Base-by-base conservation (phyloP, 257 asterid species). In the Avicennia marina region DNA sequence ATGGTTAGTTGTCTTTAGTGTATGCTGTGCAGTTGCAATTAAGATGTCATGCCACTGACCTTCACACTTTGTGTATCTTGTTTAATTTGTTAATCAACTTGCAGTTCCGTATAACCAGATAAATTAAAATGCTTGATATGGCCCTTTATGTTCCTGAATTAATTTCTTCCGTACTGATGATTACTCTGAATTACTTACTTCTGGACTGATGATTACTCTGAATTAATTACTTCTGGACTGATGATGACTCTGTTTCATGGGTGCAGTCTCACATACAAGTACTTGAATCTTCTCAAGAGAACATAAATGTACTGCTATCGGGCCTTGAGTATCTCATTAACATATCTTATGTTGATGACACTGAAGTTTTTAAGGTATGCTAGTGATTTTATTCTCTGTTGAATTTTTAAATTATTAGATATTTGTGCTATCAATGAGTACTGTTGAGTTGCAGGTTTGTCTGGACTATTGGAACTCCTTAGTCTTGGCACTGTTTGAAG, bases 391-490 rank as follows among this genome's bases (percentile, higher is more conserved):
- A 18, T 50, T 26, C 45, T 55, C 22, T 1, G 6, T 61, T n/a
- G n/a, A 58, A 19, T 62, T n/a, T 31, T 47, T 18, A 5, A 15
- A 7, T 60, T 62, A 2, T 20, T 34, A 31, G 6, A 15, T 56
- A 22, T 4, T 27, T 25, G 33, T 46, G 32, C 50, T 40, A 12
- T 42, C 8, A 53, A 40, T 40, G 36, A n/a, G 26, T 62, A 61
- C 20, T 58, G 24, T 33, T 71, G 60, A 13, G 19, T 52, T 73
- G 64, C 75, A 93, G 99, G 99, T 93, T 53, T 93, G 99, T 72
- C 82, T 93, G 78, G 99, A 93, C 68, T 93, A 86, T 69, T 93
- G 99, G 99, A 93, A 93, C 75, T 75, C 89, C 56, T 60, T 89
- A 54, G 96, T 93, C 58, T 70, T 69, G 69, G 99, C 86, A 76